A percentile compares a stretch with the other conserved stretches of the same genome.
These are phyloP conservation scores for Suillus brevipes DNA, from an alignment of 768 basidiomycete genomes.

Conservation along the genomic window DNA sequence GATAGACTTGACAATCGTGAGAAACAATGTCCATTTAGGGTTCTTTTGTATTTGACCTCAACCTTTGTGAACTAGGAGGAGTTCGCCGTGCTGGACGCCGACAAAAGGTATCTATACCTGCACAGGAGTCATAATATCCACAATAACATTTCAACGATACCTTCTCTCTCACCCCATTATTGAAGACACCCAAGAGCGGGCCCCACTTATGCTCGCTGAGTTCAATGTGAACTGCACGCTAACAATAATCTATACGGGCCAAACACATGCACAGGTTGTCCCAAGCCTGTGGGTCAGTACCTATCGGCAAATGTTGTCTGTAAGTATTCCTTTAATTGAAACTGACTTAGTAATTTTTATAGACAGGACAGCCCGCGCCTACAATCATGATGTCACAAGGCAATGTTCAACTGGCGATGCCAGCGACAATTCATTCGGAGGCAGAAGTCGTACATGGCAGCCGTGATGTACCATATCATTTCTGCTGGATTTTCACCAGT, in stretches of 20 bases:
- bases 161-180: constrained; percentile 11
- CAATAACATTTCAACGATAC: constrained; percentile 14
- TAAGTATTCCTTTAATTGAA: constrained; percentile 44
- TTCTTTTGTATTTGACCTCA: not conserved
- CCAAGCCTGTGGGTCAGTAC: constrained; percentile 55
- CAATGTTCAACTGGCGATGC: constrained; percentile 54
- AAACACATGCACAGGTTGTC: not conserved
- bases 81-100: constrained; percentile 21
- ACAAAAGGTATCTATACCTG: constrained; percentile 14
- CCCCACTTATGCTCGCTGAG: constrained; percentile 36
- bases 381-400: constrained; percentile 47
- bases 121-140: constrained; percentile 27
- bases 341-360: constrained; percentile 41
- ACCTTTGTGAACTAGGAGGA: not conserved
- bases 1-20: not conserved
- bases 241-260: constrained; percentile 67
- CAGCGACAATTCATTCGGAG: constrained; percentile 77
- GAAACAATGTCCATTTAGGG: not conserved
- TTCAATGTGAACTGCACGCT: constrained; percentile 51
- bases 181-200: constrained; percentile 12
- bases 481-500: constrained; percentile 74
- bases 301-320: constrained; percentile 78
- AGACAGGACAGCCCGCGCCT: constrained; percentile 80
- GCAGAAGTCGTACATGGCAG: constrained; percentile 45
- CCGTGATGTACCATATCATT: constrained; percentile 63